Evolutionary conservation across 768 basidiomycete species (phyloP), one percentile per base, ranked within the genome.

Genomic region (Tylopilus plumbeoviolaceoides): DNA sequence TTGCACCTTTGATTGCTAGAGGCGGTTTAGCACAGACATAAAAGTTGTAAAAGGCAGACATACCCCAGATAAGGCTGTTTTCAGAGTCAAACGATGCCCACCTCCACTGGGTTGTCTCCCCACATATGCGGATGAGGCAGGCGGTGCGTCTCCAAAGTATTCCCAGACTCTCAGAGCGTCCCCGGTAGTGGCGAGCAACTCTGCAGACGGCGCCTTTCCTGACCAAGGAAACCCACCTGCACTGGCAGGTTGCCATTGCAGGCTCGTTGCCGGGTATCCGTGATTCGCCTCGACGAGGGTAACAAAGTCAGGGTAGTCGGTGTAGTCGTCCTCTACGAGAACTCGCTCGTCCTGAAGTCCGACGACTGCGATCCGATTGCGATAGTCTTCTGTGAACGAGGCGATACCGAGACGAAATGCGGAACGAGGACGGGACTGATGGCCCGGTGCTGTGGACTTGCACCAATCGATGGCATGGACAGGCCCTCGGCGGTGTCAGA

Each of bases 101-200:
- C 80, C 76, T 0, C 70, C 66, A 33, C 71, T 73, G 1, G 82
- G 70, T 49, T 81, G 81, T 56, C 88, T 74, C 49, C 89, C 88
- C 25, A 91, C 89, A 63, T 86, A 92, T 51, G 73, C 75, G 1
- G 85, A 82, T 21, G 81, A 70, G 20, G 78, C 60, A 9, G 78
- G 66, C 30, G 82, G 75, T 38, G 72, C 82, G 61, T 92, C 91
- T 56, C 79, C 81, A 44, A 78, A 76, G 59, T 95, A 87, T 68
- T 98, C 95, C 82, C 89, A 98, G 47, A 99, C 81, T 59, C 94
- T 78, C 62, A 99, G 69, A 44, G 91, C 91, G 71, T 98, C 97
- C 25, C 91, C 92, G 0, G 93, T 95, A 7, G 93, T 95, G 11
- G 95, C 95, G 9, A 99, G 75, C 44, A 97, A 72, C 70, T 99